Base-by-base conservation (phyloP, 139 green algal species). In the Picochlorum sp. region DNA sequence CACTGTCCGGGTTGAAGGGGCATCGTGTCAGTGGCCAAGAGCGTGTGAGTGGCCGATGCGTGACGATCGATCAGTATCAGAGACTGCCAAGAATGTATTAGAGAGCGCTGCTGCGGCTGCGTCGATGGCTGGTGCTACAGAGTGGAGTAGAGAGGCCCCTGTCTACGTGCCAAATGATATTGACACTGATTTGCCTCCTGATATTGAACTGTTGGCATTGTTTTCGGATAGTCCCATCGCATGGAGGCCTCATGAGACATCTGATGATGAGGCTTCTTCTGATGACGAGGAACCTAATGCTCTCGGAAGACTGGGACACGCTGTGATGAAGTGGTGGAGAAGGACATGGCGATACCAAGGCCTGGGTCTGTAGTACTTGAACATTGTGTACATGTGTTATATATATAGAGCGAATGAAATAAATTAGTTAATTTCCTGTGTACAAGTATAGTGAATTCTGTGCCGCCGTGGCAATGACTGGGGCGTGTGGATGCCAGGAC, bases 361-460 rank as follows among this genome's bases (percentile, higher is more conserved):
- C 18, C 38, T 67, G 3, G 23, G 47, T 5, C 47, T 54, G 9
- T 54, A 54, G n/a, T 26, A 20, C 6, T 21, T 54, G n/a, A 54
- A 21, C 7, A 20, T 10, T 54, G 8, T 54, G 16, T 54, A 28
- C 24, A 28, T 26, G 24, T 26, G 24, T 26, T 26, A 26, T 20
- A 18, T n/a, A n/a, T 26, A 26, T 54, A 21, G n/a, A 18, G 16
- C 47, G 23, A 54, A 54, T 20, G 18, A 9, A 54, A 54, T 54
- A 21, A 54, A 26, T 30, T 15, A 31, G 63, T 69, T 34, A 51
- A 72, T 37, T 77, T 41, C 75, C 80, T 45, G 79, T 85, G 57
- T 86, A 97, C 61, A 97, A 84, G 71, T 97, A 97, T 23, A 97
- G 79, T 16, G 79, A 90, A 76, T 97, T 97, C 23, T 83, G 83